A percentile compares a stretch with the other conserved stretches of the same genome.
Conservation (phyloP, 176 grass and related monocot genomes). For the Ensete glaucum region DNA sequence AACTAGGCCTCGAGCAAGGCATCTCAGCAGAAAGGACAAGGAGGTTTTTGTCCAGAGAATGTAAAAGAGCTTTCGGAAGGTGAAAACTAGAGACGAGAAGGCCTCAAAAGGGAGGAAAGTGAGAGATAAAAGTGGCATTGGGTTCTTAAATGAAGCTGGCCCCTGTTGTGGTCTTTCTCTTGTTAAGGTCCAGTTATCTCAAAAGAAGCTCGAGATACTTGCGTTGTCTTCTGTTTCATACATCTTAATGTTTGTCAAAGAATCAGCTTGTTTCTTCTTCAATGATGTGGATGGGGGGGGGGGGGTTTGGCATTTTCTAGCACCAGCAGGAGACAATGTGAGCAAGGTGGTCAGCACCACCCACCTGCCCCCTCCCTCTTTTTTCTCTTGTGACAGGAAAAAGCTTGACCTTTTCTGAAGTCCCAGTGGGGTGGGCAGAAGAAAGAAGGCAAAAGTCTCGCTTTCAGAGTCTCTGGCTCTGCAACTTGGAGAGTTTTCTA, state of each 20-base stretch:
- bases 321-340: constrained; percentile 8
- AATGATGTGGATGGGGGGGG: not conserved
- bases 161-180: constrained; percentile 45
- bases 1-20: constrained; percentile 12
- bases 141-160: constrained; percentile 28
- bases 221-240: constrained; percentile 46
- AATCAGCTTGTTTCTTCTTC: not conserved
- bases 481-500: not conserved
- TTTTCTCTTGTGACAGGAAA: not conserved
- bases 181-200: constrained; percentile 36
- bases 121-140: constrained; percentile 23
- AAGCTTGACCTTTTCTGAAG: not conserved
- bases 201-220: constrained; percentile 43
- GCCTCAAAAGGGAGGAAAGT: constrained; percentile 82
- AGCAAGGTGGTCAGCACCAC: constrained; percentile 3
- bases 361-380: not conserved
- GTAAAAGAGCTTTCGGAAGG: constrained; percentile 45
- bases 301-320: constrained; percentile 13
- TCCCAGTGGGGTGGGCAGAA: not conserved
- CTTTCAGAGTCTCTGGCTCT: not conserved
- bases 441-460: not conserved
- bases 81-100: constrained; percentile 35
- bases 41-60: constrained; percentile 45
- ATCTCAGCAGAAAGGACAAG: constrained; percentile 56
- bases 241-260: constrained; percentile 46